phyloP scores from a whole-genome alignment of 1,139 yeast genomes.

The Suhomyces terraborum region DNA sequence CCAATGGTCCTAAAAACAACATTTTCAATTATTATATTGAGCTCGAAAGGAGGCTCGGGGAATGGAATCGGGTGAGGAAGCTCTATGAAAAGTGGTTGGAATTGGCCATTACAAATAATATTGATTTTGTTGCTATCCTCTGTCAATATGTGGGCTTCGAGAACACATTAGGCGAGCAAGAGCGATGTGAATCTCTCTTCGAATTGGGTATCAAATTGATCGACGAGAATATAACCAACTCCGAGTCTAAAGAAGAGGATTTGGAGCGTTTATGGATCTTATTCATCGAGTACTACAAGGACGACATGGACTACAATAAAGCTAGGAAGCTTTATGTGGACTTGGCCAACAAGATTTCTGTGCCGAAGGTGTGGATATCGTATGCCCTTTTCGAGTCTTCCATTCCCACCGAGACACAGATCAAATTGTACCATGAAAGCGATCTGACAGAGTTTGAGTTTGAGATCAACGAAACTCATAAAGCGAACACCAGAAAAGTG shows the following conservation, averaged over 20 bases:
- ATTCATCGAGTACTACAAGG: conserved; percentile 62
- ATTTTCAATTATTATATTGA: conserved; percentile 65
- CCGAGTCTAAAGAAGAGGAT: conserved; percentile 3
- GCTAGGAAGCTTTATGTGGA: conserved; percentile 58
- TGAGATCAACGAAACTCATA: conserved; percentile 55
- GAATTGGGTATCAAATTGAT: conserved; percentile 46
- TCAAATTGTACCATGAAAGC: conserved; percentile 39
- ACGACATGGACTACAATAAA: conserved; percentile 54
- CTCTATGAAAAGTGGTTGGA: conserved; percentile 72
- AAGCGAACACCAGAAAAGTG: conserved; percentile 51
- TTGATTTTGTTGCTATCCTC: conserved; percentile 21
- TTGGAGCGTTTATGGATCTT: conserved; percentile 42
- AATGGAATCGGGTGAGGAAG: conserved; percentile 76
- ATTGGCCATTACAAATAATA: conserved; percentile 40
- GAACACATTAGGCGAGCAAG: conserved; percentile 64
- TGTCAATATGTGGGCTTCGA: conserved; percentile 70
- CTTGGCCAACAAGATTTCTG: conserved; percentile 35
- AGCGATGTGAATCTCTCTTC: conserved; percentile 63
- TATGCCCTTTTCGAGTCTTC: conserved; percentile 72
- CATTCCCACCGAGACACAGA: conserved; percentile 59
- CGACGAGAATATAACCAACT: conserved; percentile 9
- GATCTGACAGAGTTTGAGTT: conserved; percentile 53
- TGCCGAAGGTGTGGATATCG: conserved; percentile 61
- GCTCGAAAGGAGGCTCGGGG: conserved; percentile 58
- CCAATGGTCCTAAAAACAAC: conserved; percentile 54